Evolutionary conservation across 1,139 yeast genomes (phyloP).

Genomic region (Yamadazyma blattariae): DNA sequence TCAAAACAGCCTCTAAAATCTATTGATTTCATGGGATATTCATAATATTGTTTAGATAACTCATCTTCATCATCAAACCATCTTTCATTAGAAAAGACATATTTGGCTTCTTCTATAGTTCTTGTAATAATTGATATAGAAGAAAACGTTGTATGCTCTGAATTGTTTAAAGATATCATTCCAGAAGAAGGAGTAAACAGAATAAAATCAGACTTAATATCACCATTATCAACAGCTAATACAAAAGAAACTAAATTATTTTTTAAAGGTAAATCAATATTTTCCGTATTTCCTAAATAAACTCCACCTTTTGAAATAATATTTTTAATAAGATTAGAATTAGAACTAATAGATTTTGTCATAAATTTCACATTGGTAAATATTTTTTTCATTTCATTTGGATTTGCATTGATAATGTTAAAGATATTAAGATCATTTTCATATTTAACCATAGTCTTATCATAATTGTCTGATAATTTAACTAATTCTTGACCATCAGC

Average conservation of each 20-base stretch:
- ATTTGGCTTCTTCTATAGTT: conserved; percentile 2
- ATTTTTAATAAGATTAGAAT: conserved; percentile 4
- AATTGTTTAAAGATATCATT: conserved; percentile 9
- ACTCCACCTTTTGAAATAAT: conserved; percentile 6
- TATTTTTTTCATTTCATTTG: neutral
- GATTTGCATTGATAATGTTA: neutral
- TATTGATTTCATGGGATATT: conserved; percentile 12
- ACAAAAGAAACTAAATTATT: conserved; percentile 3
- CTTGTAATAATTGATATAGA: conserved; percentile 5
- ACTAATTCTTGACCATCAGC: conserved; percentile 11
- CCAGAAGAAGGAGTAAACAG: conserved; percentile 10
- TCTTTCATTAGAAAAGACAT: conserved; percentile 8
- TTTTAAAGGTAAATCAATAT: conserved; percentile 3
- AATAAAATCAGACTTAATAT: neutral
- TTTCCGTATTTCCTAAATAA: neutral
- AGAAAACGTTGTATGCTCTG: conserved; percentile 8
- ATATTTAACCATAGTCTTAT: no score
- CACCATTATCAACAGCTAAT: conserved; percentile 6
- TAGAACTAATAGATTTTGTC: neutral
- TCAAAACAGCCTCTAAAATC: conserved; percentile 12
- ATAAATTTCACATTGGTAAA: neutral
- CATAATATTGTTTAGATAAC: conserved; percentile 7
- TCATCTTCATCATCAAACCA: conserved; percentile 11
- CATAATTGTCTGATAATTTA: conserved; percentile 7
- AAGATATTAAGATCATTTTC: no score